Evolutionary conservation across 83 land plant species (phyloP).

Genomic region (Thuja plicata): DNA sequence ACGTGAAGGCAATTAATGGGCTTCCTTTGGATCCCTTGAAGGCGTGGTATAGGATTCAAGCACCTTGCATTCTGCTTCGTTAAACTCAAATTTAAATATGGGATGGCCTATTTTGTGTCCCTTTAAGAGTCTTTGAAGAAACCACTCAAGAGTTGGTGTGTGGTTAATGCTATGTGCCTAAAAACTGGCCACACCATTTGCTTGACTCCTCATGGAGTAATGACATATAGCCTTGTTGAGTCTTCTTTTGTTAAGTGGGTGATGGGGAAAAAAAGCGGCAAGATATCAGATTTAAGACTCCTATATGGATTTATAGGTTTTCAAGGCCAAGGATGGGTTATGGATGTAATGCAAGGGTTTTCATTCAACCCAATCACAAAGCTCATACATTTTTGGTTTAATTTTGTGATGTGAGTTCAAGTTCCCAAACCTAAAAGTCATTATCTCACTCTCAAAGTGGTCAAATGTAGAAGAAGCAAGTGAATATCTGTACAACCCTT

Average conservation of each 20-base stretch:
- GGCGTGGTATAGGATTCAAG: neutral
- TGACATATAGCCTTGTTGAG: conserved; percentile 71
- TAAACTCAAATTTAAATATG: conserved; percentile 46
- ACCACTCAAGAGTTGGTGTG: conserved; percentile 58
- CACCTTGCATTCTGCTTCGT: conserved; percentile 40
- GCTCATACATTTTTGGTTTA: too few relatives aligned
- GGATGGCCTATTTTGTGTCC: conserved; percentile 51
- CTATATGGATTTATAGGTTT: conserved; percentile 62
- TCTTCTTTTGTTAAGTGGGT: conserved; percentile 61
- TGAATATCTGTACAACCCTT: too few relatives aligned
- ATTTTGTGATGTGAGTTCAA: too few relatives aligned
- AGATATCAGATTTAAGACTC: conserved; percentile 61
- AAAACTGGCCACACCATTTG: conserved; percentile 24
- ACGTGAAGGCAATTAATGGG: neutral
- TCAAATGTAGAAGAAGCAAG: too few relatives aligned
- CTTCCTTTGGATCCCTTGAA: neutral
- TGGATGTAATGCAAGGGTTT: too few relatives aligned
- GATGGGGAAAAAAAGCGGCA: conserved; percentile 58
- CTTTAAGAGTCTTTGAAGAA: conserved; percentile 31
- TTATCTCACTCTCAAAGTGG: too few relatives aligned
- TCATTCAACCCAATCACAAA: too few relatives aligned
- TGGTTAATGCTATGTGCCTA: conserved; percentile 51
- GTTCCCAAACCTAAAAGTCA: too few relatives aligned
- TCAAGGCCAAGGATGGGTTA: conserved; percentile 46
- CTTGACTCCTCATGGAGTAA: conserved; percentile 54